These are phyloP conservation scores for Parietaria judaica DNA, from an alignment of 306 rosid genomes.

Conservation along the genomic window DNA sequence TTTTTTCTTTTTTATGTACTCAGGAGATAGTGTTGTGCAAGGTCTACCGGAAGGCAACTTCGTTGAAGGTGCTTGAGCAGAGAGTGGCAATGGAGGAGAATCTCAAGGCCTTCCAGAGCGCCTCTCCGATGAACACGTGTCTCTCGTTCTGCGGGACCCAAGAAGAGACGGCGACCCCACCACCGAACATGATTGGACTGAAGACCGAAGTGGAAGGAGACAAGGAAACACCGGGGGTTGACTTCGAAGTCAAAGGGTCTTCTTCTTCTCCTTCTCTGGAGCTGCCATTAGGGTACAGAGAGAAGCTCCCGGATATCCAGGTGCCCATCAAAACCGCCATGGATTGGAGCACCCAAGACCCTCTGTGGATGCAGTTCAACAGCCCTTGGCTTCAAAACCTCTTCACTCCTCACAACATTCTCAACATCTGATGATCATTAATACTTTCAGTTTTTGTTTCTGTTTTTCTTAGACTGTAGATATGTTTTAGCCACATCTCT, in stretches of 20 bases:
- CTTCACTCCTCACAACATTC: conserved; percentile 50
- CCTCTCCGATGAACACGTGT: conserved; percentile 46
- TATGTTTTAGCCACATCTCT: neutral
- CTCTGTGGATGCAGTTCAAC: conserved; percentile 52
- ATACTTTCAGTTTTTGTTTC: neutral
- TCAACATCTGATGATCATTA: conserved; percentile 40
- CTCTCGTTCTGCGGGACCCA: conserved; percentile 31
- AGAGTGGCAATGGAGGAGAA: conserved; percentile 80
- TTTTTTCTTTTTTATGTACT: neutral
- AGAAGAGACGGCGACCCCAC: conserved; percentile 19
- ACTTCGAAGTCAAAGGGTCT: conserved; percentile 11
- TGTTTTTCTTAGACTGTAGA: neutral
- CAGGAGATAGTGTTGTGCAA: conserved; percentile 90
- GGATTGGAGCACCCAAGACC: conserved; percentile 75
- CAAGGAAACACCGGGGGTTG: conserved; percentile 5
- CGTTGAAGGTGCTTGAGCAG: conserved; percentile 85
- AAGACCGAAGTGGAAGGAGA: conserved; percentile 39
- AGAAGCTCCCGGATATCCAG: conserved; percentile 51
- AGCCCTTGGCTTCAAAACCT: conserved; percentile 79
- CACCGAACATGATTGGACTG: conserved; percentile 17
- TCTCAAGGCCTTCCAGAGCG: conserved; percentile 30
- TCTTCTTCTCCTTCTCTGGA: conserved; percentile 20
- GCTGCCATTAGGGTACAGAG: conserved; percentile 27
- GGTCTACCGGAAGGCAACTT: conserved; percentile 90
- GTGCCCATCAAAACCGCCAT: conserved; percentile 37